These are phyloP conservation scores for Magnusiomyces starmeri DNA, from an alignment of 1,139 yeast species.

Conservation along the genomic window DNA sequence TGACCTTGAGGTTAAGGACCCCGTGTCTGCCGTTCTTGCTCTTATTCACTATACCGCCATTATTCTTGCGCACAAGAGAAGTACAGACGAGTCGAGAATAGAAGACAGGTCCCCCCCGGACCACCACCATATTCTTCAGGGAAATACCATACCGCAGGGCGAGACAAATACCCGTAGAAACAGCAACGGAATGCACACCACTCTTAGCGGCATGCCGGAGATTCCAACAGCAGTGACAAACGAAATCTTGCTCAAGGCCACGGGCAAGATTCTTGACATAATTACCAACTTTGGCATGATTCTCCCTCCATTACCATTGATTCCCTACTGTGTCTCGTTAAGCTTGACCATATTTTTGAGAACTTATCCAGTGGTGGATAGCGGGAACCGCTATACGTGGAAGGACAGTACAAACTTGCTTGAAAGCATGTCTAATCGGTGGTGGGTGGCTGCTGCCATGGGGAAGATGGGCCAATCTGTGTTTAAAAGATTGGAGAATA, in stretches of 20 bases:
- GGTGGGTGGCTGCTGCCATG: conserved; percentile 38
- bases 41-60: conserved; percentile 29
- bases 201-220: neutral
- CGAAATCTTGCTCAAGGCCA: conserved; percentile 25
- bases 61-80: conserved; percentile 32
- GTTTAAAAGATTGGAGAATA: conserved; percentile 26
- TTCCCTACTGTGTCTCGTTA: conserved; percentile 33
- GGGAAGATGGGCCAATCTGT: conserved; percentile 34
- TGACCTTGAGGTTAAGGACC: conserved; percentile 22
- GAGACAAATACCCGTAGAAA: neutral
- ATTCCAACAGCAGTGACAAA: conserved; percentile 3
- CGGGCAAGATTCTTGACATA: conserved; percentile 29
- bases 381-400: conserved; percentile 29
- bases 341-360: conserved; percentile 33
- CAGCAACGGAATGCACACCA: neutral
- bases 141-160: neutral
- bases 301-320: conserved; percentile 31
- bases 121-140: conserved; percentile 3
- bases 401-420: conserved; percentile 27
- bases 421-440: conserved; percentile 28
- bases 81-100: conserved; percentile 9
- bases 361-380: conserved; percentile 29
- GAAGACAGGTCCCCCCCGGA: conserved; percentile 8
- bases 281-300: conserved; percentile 20
- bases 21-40: conserved; percentile 27